Conservation (phyloP, 139 green algal species). For the Coccomyxa sp. region DNA sequence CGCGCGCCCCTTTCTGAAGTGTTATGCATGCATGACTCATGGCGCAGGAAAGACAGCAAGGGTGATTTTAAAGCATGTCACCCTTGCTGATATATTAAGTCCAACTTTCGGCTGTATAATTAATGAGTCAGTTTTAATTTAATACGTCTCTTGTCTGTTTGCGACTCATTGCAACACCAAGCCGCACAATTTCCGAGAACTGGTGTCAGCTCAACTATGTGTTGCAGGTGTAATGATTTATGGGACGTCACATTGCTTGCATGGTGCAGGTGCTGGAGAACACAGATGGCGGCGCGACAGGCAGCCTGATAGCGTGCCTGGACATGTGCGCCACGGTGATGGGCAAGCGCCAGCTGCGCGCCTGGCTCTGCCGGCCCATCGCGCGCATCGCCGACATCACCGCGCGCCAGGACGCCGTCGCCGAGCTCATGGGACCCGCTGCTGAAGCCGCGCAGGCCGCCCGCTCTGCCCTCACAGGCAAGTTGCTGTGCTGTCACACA, state of each 20-base stretch:
- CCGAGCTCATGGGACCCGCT: constrained; percentile 47
- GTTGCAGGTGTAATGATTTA: background rate
- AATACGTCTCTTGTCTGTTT: too few species aligned
- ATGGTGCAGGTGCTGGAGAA: constrained; percentile 78
- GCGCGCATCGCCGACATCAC: constrained; percentile 55
- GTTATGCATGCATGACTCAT: background rate
- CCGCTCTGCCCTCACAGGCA: constrained; percentile 43
- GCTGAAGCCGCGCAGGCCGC: constrained; percentile 51
- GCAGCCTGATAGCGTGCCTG: constrained; percentile 80
- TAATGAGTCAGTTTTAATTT: background rate
- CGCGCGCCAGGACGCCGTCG: constrained; percentile 69
- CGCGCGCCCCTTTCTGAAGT: background rate
- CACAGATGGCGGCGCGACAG: constrained; percentile 59
- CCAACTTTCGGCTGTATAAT: background rate
- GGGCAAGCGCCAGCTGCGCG: background rate
- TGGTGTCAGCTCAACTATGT: background rate
- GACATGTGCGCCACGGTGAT: constrained; percentile 77
- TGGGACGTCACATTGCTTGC: background rate
- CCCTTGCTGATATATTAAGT: too few species aligned
- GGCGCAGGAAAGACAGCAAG: too few species aligned
- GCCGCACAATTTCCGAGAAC: background rate
- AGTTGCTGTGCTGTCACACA: too few species aligned
- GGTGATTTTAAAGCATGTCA: too few species aligned
- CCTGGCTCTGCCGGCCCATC: background rate
- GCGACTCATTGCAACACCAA: too few species aligned